These are phyloP conservation scores for Pestalotiopsis sp. DNA, from an alignment of 2,329 filamentous ascomycete species.

Conservation along the genomic window DNA sequence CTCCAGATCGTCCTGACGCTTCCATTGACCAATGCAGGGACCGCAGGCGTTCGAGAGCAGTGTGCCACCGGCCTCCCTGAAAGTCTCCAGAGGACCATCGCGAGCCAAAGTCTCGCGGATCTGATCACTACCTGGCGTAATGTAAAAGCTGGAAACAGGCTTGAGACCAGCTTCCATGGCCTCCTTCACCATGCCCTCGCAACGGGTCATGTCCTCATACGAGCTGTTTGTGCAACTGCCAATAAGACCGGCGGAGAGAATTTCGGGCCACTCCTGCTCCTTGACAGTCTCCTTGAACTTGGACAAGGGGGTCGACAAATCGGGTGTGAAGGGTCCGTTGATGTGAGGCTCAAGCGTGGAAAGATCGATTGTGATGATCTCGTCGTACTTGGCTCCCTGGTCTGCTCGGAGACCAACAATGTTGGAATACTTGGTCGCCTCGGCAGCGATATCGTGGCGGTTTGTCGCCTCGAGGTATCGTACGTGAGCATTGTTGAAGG, in stretches of 20 bases:
- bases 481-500: slow-evolving; percentile 81
- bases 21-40: slow-evolving; percentile 94
- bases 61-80: slow-evolving; percentile 83
- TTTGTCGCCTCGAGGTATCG: slow-evolving; percentile 88
- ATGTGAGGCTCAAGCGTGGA: slow-evolving; percentile 91
- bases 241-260: slow-evolving; percentile 90
- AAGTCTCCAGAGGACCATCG: slow-evolving; percentile 83
- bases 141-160: slow-evolving; percentile 89
- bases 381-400: slow-evolving; percentile 81
- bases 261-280: slow-evolving; percentile 86
- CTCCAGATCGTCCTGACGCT: slow-evolving; percentile 79
- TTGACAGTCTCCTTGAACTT: slow-evolving; percentile 84
- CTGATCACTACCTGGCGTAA: slow-evolving; percentile 95
- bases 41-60: slow-evolving; percentile 95
- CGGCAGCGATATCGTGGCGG: slow-evolving; percentile 71
- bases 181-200: slow-evolving; percentile 90
- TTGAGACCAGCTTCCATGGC: slow-evolving; percentile 87
- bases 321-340: slow-evolving; percentile 96
- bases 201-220: slow-evolving; percentile 97
- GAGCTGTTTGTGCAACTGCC: slow-evolving; percentile 99
- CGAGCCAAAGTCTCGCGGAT: slow-evolving; percentile 92
- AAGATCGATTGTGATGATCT: slow-evolving; percentile 88
- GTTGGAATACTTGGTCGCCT: slow-evolving; percentile 56
- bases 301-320: slow-evolving; percentile 90
- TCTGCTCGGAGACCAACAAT: slow-evolving; percentile 74